These are phyloP conservation scores for Verticillium klebahnii DNA, from an alignment of 2,329 filamentous ascomycete species.

Conservation along the genomic window DNA sequence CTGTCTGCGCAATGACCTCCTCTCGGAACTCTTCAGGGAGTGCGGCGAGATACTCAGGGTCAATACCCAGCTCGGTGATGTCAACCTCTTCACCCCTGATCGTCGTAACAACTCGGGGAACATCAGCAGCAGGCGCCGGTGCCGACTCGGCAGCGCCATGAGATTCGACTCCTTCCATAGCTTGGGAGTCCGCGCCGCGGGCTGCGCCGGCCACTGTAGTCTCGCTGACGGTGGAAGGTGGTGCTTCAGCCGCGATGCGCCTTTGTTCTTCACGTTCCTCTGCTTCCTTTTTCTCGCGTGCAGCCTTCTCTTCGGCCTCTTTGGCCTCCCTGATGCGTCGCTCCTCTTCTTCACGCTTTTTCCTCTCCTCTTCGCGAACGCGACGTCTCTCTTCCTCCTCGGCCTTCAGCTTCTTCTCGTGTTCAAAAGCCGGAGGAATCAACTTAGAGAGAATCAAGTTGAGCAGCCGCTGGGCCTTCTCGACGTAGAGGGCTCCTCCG, in stretches of 20 bases:
- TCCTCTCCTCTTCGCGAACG: constrained; percentile 53
- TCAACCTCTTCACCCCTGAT: constrained; percentile 86
- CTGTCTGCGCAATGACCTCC: constrained; percentile 89
- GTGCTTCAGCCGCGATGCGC: constrained; percentile 56
- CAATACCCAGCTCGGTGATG: constrained; percentile 91
- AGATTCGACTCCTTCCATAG: constrained; percentile 76
- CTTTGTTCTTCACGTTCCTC: constrained; percentile 62
- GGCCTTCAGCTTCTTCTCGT: constrained; percentile 67
- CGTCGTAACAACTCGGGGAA: constrained; percentile 67
- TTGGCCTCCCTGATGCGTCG: constrained; percentile 64
- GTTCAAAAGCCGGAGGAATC: constrained; percentile 78
- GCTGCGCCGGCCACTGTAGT: neutral
- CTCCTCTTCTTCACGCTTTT: constrained; percentile 61
- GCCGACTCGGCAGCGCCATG: constrained; percentile 30
- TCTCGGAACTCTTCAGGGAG: constrained; percentile 95
- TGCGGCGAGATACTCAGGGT: constrained; percentile 91
- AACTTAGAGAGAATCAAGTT: constrained; percentile 68
- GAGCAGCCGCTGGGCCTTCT: constrained; percentile 65
- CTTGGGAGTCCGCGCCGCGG: constrained; percentile 32
- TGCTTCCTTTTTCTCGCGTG: constrained; percentile 63
- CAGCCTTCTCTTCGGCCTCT: constrained; percentile 64
- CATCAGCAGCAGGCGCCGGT: constrained; percentile 21
- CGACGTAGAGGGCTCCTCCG: constrained; percentile 54
- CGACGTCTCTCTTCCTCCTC: constrained; percentile 45
- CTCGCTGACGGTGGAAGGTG: constrained; percentile 24